Percentiles rank a stretch among this genome's conserved stretches.
These are phyloP conservation scores for Rhizophora apiculata DNA, from an alignment of 345 rosid genomes.

Conservation along the genomic window DNA sequence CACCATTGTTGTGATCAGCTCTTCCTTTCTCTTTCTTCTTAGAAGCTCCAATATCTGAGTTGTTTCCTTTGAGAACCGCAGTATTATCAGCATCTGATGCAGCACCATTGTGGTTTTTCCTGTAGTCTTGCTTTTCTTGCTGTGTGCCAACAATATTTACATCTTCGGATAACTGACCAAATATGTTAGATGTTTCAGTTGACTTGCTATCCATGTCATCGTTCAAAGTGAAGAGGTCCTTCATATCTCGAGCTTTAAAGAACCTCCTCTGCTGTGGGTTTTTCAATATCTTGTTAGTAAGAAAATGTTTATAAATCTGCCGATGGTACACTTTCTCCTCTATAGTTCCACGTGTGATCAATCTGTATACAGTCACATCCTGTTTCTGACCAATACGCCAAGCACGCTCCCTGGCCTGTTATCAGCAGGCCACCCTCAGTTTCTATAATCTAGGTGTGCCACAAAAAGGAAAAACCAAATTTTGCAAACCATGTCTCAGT, in stretches of 20 bases:
- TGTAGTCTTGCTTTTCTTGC: slow-evolving; percentile 30
- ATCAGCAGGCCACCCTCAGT: slow-evolving; percentile 8
- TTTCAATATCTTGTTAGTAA: slow-evolving; percentile 86
- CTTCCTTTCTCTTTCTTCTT: slow-evolving; percentile 47
- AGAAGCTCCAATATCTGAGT: slow-evolving; percentile 32
- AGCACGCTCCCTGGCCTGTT: slow-evolving; percentile 98
- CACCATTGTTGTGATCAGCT: slow-evolving; percentile 37
- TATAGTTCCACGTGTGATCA: slow-evolving; percentile 89
- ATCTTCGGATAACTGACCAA: slow-evolving; percentile 75
- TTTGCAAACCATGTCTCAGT: not conserved
- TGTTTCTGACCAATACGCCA: slow-evolving; percentile 97
- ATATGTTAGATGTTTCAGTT: slow-evolving; percentile 85
- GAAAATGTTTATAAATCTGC: slow-evolving; percentile 96
- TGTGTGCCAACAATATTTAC: slow-evolving; percentile 58
- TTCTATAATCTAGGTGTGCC: not conserved
- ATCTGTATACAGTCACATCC: slow-evolving; percentile 88
- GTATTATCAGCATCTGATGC: slow-evolving; percentile 27
- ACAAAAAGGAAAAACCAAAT: too few species aligned
- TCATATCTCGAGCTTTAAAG: slow-evolving; percentile 96
- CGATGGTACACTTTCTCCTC: slow-evolving; percentile 98
- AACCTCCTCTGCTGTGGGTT: slow-evolving; percentile 94
- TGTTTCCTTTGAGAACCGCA: slow-evolving; percentile 22
- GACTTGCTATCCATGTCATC: slow-evolving; percentile 65
- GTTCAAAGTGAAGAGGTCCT: slow-evolving; percentile 73
- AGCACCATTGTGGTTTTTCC: slow-evolving; percentile 20